phyloP scores from a whole-genome alignment of 208 protist genomes.

The Vickermania spadyakhi region DNA sequence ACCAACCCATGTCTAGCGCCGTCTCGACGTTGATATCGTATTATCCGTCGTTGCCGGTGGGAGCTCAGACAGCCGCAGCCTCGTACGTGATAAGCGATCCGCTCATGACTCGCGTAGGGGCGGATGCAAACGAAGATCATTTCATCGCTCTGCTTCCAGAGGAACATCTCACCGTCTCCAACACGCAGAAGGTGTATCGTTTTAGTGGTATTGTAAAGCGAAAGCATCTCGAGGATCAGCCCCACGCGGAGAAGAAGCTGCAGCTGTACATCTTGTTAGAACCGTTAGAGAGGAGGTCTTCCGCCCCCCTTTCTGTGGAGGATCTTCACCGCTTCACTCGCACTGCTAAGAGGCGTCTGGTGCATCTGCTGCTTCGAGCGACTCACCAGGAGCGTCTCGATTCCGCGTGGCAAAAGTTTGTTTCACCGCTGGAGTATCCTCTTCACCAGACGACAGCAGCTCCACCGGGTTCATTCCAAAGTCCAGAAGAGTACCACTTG shows the following conservation, averaged over 20 bases:
- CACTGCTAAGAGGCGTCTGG: background rate
- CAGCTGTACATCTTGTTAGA: background rate
- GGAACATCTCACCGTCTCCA: background rate
- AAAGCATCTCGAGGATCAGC: background rate
- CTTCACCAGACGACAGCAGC: no score
- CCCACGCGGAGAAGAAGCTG: background rate
- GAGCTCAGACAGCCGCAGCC: constrained; percentile 39
- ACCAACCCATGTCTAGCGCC: constrained; percentile 28
- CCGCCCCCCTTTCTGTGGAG: background rate
- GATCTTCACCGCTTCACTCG: background rate
- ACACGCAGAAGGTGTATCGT: constrained; percentile 1
- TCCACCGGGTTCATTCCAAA: no score
- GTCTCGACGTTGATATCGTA: constrained; percentile 60
- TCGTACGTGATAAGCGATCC: constrained; percentile 55
- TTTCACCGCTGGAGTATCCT: background rate
- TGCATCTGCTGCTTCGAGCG: background rate
- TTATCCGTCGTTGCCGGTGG: constrained; percentile 55
- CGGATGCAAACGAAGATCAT: background rate
- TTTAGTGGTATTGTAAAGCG: background rate
- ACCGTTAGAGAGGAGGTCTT: background rate
- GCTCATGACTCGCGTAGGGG: constrained; percentile 27
- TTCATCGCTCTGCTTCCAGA: background rate
- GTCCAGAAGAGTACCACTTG: background rate
- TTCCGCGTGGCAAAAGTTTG: background rate
- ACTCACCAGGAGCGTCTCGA: background rate